phyloP scores from a whole-genome alignment of 768 basidiomycete species.

The Hydnum rufescens region DNA sequence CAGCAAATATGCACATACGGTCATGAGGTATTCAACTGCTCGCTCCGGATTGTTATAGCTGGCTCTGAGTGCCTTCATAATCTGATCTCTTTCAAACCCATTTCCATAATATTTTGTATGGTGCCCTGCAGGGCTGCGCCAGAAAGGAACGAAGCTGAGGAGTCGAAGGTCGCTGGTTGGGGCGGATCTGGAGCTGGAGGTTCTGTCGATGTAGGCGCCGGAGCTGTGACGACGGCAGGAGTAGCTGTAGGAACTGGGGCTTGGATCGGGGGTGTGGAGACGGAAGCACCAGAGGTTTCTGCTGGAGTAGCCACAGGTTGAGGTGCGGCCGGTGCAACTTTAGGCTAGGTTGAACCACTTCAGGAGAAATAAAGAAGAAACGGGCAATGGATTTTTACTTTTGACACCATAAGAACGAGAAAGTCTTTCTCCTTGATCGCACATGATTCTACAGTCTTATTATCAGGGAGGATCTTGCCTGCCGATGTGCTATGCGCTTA shows the following conservation, averaged over 20 bases:
- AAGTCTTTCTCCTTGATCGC: conserved; percentile 98
- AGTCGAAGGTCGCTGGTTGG: conserved; percentile 16
- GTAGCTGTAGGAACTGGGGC: conserved; percentile 21
- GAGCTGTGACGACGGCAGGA: conserved; percentile 11
- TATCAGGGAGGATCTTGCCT: conserved; percentile 86
- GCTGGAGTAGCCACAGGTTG: not conserved
- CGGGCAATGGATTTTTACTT: conserved; percentile 30
- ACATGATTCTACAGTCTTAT: conserved; percentile 70
- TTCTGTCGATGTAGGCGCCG: conserved; percentile 17
- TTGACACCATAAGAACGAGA: conserved; percentile 96
- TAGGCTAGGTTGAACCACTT: not conserved
- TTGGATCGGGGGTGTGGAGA: conserved; percentile 8
- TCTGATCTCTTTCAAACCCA: conserved; percentile 88
- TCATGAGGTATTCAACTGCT: conserved; percentile 96
- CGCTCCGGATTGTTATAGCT: conserved; percentile 96
- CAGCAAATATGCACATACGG: conserved; percentile 27
- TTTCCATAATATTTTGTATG: conserved; percentile 70
- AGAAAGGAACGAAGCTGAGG: conserved; percentile 43
- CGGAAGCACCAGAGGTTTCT: conserved; percentile 8
- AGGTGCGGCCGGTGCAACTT: not conserved
- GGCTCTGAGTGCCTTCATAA: conserved; percentile 68
- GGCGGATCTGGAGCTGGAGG: conserved; percentile 17
- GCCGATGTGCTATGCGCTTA: conserved; percentile 6
- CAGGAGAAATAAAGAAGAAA: conserved; percentile 1
- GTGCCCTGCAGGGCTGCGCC: conserved; percentile 59